A percentile compares a stretch with the other conserved stretches of the same genome.
These are phyloP conservation scores for Setaria viridis DNA, from an alignment of 202 grass and related monocot species.

Conservation along the genomic window DNA sequence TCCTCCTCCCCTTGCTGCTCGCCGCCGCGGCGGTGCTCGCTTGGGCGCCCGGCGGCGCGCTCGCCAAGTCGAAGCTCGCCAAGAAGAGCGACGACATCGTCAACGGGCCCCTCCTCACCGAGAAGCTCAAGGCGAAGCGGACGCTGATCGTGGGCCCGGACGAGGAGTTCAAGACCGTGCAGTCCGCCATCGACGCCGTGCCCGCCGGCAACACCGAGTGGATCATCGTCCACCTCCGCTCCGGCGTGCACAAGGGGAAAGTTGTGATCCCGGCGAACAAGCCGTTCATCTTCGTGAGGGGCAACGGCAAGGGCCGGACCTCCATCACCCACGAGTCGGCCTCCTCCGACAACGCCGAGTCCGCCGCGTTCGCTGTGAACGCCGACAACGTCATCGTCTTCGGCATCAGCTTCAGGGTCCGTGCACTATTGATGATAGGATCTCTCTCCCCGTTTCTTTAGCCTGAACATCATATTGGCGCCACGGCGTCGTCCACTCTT, in stretches of 20 bases:
- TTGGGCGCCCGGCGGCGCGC: slow-evolving; percentile 11
- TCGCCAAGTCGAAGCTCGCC: slow-evolving; percentile 34
- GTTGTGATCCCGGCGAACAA: slow-evolving; percentile 76
- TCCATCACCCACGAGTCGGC: slow-evolving; percentile 59
- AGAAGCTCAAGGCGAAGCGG: slow-evolving; percentile 56
- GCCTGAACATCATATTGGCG: too few relatives aligned
- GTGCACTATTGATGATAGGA: background rate
- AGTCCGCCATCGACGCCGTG: slow-evolving; percentile 69
- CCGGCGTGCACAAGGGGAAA: slow-evolving; percentile 74
- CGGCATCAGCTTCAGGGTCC: slow-evolving; percentile 83
- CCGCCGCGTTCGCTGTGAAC: slow-evolving; percentile 67
- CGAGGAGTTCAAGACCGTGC: slow-evolving; percentile 75
- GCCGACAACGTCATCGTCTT: slow-evolving; percentile 79
- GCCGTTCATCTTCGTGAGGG: slow-evolving; percentile 77
- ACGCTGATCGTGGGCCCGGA: slow-evolving; percentile 63
- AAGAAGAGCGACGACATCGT: slow-evolving; percentile 65
- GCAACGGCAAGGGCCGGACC: slow-evolving; percentile 80
- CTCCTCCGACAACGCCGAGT: slow-evolving; percentile 62
- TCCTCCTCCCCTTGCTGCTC: slow-evolving; percentile 19
- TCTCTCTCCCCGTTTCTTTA: too few relatives aligned
- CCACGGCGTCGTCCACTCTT: too few relatives aligned
- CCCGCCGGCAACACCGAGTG: slow-evolving; percentile 68
- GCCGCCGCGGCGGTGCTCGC: background rate
- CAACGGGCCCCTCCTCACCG: slow-evolving; percentile 60
- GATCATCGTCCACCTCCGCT: slow-evolving; percentile 74